Percentiles rank a stretch among this genome's conserved stretches.
Evolutionary conservation across 2,329 filamentous ascomycete genomes (phyloP).

Genomic region (Cordyceps militaris): DNA sequence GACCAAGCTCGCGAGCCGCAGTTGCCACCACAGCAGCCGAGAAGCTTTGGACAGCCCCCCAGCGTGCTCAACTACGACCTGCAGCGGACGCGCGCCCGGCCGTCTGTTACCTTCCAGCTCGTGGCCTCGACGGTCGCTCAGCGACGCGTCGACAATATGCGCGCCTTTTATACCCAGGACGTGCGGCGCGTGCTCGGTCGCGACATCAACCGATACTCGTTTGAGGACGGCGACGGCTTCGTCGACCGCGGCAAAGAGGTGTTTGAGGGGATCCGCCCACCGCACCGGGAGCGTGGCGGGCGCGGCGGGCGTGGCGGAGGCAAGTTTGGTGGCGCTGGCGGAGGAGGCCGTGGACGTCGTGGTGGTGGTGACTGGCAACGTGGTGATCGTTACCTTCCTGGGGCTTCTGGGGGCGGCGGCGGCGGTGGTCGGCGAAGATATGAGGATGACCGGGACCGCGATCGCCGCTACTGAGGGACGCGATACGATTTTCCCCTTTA

Average conservation of each 20-base stretch:
- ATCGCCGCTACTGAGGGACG: slow-evolving; percentile 2
- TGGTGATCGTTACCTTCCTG: slow-evolving; percentile 29
- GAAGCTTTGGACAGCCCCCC: not conserved
- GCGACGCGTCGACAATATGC: slow-evolving; percentile 54
- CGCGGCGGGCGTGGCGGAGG: slow-evolving; percentile 20
- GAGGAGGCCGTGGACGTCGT: slow-evolving; percentile 18
- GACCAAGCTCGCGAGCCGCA: not conserved
- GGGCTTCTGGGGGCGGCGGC: slow-evolving; percentile 16
- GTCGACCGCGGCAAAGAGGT: slow-evolving; percentile 69
- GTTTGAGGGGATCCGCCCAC: slow-evolving; percentile 56
- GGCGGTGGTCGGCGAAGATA: slow-evolving; percentile 19
- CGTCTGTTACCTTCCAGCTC: slow-evolving; percentile 43
- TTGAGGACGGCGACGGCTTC: slow-evolving; percentile 58
- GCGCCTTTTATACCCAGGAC: slow-evolving; percentile 38
- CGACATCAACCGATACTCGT: slow-evolving; percentile 62
- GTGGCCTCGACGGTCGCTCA: slow-evolving; percentile 58
- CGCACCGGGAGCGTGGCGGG: slow-evolving; percentile 39
- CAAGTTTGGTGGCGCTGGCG: slow-evolving; percentile 18
- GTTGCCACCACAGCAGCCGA: not conserved
- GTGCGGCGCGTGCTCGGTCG: slow-evolving; percentile 35
- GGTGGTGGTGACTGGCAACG: slow-evolving; percentile 20
- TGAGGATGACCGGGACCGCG: slow-evolving; percentile 3
- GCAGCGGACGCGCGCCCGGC: slow-evolving; percentile 33
- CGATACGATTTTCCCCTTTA: not conserved
- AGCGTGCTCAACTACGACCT: not conserved